Conservation (phyloP, 2,329 filamentous ascomycete genomes). For the Colletotrichum navitas region DNA sequence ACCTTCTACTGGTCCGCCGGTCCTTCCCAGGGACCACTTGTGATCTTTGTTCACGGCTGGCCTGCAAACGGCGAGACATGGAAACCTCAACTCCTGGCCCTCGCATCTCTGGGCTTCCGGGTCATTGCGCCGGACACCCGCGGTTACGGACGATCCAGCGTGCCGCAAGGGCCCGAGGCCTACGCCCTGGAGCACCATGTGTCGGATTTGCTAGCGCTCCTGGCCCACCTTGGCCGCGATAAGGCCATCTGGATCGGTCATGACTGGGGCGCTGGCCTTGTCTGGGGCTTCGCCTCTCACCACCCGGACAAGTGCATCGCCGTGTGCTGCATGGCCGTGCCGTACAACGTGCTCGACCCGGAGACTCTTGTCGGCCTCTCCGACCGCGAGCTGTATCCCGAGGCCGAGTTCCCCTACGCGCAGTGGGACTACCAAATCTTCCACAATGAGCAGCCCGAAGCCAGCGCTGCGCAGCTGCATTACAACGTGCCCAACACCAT, state of each 20-base stretch:
- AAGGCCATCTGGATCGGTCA: conserved; percentile 63
- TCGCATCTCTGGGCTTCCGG: conserved; percentile 49
- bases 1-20: conserved; percentile 50
- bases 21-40: conserved; percentile 46
- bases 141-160: conserved; percentile 54
- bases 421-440: conserved; percentile 51
- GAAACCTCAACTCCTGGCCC: conserved; percentile 49
- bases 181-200: conserved; percentile 51
- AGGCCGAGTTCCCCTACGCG: conserved; percentile 53
- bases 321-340: conserved; percentile 51
- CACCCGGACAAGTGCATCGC: conserved; percentile 47
- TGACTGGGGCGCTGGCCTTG: conserved; percentile 54
- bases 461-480: conserved; percentile 42
- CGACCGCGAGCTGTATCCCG: conserved; percentile 60
- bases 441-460: conserved; percentile 47
- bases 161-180: conserved; percentile 45
- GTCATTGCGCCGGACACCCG: conserved; percentile 51
- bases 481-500: conserved; percentile 41
- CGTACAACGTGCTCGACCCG: conserved; percentile 57
- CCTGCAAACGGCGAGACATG: conserved; percentile 51
- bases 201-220: conserved; percentile 51
- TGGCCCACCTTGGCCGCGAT: conserved; percentile 48
- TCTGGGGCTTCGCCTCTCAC: conserved; percentile 48
- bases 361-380: conserved; percentile 51
- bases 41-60: conserved; percentile 55